Conservation (phyloP, 2,329 filamentous ascomycete species). For the Graphiopsis chlorocephala region DNA sequence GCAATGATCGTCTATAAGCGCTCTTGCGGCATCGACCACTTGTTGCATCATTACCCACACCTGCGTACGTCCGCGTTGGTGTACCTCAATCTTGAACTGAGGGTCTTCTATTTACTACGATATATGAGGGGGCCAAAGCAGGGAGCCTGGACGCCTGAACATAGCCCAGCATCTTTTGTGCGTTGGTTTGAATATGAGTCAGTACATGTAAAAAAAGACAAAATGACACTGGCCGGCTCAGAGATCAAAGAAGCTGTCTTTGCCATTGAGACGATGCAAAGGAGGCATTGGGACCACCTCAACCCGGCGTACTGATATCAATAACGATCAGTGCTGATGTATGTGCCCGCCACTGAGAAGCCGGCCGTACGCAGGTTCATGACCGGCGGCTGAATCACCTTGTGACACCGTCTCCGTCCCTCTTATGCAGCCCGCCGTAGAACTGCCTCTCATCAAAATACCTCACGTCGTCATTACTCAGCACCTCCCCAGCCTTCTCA, state of each 20-base stretch:
- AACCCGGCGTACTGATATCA: background rate
- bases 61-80: background rate
- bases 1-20: background rate
- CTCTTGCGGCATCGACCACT: background rate
- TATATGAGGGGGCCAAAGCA: background rate
- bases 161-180: background rate
- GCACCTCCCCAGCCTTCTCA: slow-evolving; percentile 17
- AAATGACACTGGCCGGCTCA: background rate
- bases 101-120: background rate
- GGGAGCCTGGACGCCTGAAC: background rate
- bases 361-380: background rate
- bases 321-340: background rate
- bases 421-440: slow-evolving; percentile 11
- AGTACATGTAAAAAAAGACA: background rate
- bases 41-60: background rate
- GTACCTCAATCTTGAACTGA: background rate
- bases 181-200: background rate
- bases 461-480: slow-evolving; percentile 19
- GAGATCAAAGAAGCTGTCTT: background rate
- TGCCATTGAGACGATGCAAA: background rate
- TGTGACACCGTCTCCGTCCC: background rate
- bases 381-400: background rate
- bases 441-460: slow-evolving; percentile 12
- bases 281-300: background rate
- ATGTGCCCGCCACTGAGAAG: background rate